phyloP scores from a whole-genome alignment of 495 filamentous ascomycete genomes.

The Friedmanniomyces endolithicus region DNA sequence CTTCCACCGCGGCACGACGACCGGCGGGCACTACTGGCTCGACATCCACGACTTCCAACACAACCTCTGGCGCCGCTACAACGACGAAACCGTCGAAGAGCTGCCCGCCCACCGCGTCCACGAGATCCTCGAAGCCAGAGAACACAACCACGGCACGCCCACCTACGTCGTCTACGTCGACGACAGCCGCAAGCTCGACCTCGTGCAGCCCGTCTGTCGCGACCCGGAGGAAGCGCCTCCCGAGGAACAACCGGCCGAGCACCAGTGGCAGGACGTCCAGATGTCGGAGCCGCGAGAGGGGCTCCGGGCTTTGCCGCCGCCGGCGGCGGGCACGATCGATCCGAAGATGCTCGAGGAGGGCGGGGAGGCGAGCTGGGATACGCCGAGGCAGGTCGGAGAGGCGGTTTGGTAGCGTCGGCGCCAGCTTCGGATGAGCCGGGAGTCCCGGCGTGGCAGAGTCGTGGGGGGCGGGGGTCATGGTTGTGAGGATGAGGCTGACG shows the following conservation, averaged over 20 bases:
- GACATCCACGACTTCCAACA: conserved; percentile 83
- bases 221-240: conserved; percentile 20
- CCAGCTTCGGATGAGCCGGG: background rate
- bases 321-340: background rate
- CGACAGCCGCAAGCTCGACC: conserved; percentile 44
- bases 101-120: conserved; percentile 36
- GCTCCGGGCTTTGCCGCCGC: background rate
- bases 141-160: conserved; percentile 44
- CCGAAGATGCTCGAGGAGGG: background rate
- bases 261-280: background rate
- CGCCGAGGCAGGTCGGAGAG: conserved; percentile 1
- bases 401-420: background rate
- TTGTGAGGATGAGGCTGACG: no score
- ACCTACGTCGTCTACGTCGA: conserved; percentile 83
- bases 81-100: conserved; percentile 69
- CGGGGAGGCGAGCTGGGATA: conserved; percentile 4
- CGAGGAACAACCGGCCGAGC: background rate
- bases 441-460: background rate
- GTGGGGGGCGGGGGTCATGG: background rate
- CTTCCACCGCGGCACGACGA: conserved; percentile 59
- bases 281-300: background rate
- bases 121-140: conserved; percentile 40
- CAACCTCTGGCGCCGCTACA: conserved; percentile 83
- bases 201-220: conserved; percentile 51
- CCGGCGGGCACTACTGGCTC: conserved; percentile 89